Conservation (phyloP, 768 basidiomycete genomes). For the Trichaptum fuscoviolaceum region DNA sequence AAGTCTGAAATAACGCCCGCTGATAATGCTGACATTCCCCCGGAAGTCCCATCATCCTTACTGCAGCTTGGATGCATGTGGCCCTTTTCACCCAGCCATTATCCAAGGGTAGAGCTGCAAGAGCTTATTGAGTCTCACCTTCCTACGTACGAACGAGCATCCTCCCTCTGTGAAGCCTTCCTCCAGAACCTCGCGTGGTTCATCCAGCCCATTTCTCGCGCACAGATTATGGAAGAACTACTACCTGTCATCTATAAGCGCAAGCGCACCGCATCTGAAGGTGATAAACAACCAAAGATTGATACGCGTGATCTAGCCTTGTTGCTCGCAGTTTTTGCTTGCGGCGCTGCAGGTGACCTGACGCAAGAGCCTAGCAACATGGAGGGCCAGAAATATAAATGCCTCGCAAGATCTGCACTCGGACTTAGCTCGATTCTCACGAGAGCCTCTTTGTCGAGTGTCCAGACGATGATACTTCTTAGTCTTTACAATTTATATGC, state of each 20-base stretch:
- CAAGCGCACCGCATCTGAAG: slow-evolving; percentile 13
- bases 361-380: slow-evolving; percentile 25
- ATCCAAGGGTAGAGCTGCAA: background rate
- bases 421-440: slow-evolving; percentile 45
- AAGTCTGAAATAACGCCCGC: background rate
- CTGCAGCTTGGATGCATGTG: background rate
- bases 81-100: background rate
- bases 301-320: slow-evolving; percentile 50
- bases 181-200: slow-evolving; percentile 43
- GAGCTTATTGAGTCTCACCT: slow-evolving; percentile 19
- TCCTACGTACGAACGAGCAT: slow-evolving; percentile 40
- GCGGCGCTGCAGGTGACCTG: slow-evolving; percentile 68
- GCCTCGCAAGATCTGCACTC: slow-evolving; percentile 38
- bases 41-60: background rate
- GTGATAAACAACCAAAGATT: slow-evolving; percentile 14
- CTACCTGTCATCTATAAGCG: slow-evolving; percentile 35
- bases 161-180: slow-evolving; percentile 36
- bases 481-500: slow-evolving; percentile 24
- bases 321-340: slow-evolving; percentile 65
- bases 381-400: slow-evolving; percentile 56
- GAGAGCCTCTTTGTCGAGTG: slow-evolving; percentile 46
- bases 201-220: slow-evolving; percentile 44
- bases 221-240: slow-evolving; percentile 38
- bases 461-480: slow-evolving; percentile 44
- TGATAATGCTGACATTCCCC: background rate